phyloP scores from a whole-genome alignment of 2,329 filamentous ascomycete genomes.

The Microsporum ferrugineum region DNA sequence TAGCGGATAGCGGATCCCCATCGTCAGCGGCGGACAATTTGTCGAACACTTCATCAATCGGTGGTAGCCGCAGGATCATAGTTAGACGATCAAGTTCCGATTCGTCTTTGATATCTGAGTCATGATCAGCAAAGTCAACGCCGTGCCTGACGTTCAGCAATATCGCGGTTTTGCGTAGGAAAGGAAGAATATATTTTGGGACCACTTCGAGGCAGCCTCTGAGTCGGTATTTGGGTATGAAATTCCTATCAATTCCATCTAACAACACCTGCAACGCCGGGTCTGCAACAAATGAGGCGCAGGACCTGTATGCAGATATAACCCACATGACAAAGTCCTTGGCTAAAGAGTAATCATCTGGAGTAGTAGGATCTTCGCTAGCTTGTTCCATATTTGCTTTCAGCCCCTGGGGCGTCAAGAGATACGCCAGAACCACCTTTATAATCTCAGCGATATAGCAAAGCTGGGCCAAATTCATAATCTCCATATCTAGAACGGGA shows the following conservation, averaged over 20 bases:
- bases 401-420: slow-evolving; percentile 29
- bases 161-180: slow-evolving; percentile 73
- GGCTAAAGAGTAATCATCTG: slow-evolving; percentile 12
- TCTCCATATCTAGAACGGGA: slow-evolving; percentile 57
- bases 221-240: slow-evolving; percentile 15
- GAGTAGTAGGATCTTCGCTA: slow-evolving; percentile 13
- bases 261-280: not conserved
- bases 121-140: slow-evolving; percentile 67
- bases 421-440: slow-evolving; percentile 57
- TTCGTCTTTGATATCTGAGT: slow-evolving; percentile 33
- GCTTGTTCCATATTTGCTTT: slow-evolving; percentile 13
- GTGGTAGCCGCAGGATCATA: slow-evolving; percentile 61
- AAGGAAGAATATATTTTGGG: slow-evolving; percentile 75
- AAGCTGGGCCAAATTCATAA: slow-evolving; percentile 67
- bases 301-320: slow-evolving; percentile 17
- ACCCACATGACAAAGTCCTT: slow-evolving; percentile 30
- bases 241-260: not conserved
- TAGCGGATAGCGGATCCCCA: slow-evolving; percentile 35
- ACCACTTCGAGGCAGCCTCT: slow-evolving; percentile 35
- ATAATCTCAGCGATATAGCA: slow-evolving; percentile 88
- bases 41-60: slow-evolving; percentile 65
- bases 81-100: slow-evolving; percentile 76
- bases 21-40: slow-evolving; percentile 38
- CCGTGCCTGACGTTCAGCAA: slow-evolving; percentile 81
- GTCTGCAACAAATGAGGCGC: not conserved